A percentile compares a stretch with the other conserved stretches of the same genome.
phyloP scores from a whole-genome alignment of 1,284 basidiomycete genomes.

The Cryptococcus sp. region DNA sequence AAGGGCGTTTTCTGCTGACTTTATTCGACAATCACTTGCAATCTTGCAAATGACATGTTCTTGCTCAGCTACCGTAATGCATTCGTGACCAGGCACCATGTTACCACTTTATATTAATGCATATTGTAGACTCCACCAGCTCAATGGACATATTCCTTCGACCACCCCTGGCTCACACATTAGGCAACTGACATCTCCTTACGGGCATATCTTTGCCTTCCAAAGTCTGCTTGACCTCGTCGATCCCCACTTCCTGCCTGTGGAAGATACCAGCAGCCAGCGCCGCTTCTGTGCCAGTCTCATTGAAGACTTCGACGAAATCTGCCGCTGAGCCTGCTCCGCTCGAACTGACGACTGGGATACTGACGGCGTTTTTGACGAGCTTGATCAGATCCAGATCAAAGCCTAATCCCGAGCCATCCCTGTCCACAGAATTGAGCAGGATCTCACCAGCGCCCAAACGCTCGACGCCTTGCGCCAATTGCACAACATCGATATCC shows the following conservation, averaged over 20 bases:
- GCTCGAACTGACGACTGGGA: constrained; percentile 93
- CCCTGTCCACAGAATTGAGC: constrained; percentile 95
- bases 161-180: not conserved
- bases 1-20: no score
- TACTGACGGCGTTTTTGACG: constrained; percentile 73
- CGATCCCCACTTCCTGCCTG: constrained; percentile 72
- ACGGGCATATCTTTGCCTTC: constrained; percentile 57
- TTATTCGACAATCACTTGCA: no score
- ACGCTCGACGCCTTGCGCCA: constrained; percentile 81
- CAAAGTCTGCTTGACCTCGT: constrained; percentile 67
- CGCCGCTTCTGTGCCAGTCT: constrained; percentile 84
- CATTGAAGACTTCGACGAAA: constrained; percentile 81
- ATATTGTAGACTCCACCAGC: no score
- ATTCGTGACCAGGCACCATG: no score
- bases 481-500: constrained; percentile 88
- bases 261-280: constrained; percentile 98
- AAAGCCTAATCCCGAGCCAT: constrained; percentile 91
- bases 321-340: constrained; percentile 82
- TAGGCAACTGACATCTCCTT: constrained; percentile 24
- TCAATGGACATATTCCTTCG: no score
- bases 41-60: no score
- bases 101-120: no score
- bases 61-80: no score
- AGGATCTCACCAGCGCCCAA: constrained; percentile 95
- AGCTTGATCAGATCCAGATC: constrained; percentile 81